Percentiles rank a stretch among this genome's conserved stretches.
phyloP scores from a whole-genome alignment of 1,139 yeast species.

The Protomyces arabidopsidicola region DNA sequence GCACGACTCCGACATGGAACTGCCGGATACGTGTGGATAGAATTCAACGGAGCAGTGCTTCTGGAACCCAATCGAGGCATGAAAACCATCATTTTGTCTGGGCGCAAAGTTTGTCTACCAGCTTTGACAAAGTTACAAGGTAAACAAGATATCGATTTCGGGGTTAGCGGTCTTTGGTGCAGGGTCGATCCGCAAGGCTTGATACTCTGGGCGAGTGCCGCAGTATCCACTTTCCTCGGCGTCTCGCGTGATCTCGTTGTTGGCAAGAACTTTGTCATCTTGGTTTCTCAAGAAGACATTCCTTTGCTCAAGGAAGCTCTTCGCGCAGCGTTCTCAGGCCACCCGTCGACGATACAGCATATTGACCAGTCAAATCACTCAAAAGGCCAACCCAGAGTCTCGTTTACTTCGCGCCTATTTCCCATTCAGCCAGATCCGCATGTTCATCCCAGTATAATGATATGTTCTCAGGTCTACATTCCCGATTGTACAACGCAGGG shows the following conservation, averaged over 20 bases:
- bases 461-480: background rate
- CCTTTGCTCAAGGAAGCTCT: background rate
- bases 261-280: conserved; percentile 14
- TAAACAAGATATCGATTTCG: conserved; percentile 3
- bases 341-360: background rate
- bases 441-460: background rate
- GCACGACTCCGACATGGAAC: conserved; percentile 25
- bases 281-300: background rate
- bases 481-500: background rate
- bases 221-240: conserved; percentile 8
- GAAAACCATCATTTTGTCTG: conserved; percentile 23
- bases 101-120: conserved; percentile 11
- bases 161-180: conserved; percentile 17
- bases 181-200: conserved; percentile 29
- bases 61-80: conserved; percentile 11
- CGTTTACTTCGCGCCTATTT: background rate
- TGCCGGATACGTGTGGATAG: conserved; percentile 28
- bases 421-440: background rate
- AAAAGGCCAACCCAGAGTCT: background rate
- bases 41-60: conserved; percentile 22
- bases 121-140: conserved; percentile 7
- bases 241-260: conserved; percentile 1
- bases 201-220: conserved; percentile 22
- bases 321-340: conserved; percentile 2
- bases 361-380: background rate